Evolutionary conservation across 768 basidiomycete genomes (phyloP).

Genomic region (Kwoniella botswanensis): DNA sequence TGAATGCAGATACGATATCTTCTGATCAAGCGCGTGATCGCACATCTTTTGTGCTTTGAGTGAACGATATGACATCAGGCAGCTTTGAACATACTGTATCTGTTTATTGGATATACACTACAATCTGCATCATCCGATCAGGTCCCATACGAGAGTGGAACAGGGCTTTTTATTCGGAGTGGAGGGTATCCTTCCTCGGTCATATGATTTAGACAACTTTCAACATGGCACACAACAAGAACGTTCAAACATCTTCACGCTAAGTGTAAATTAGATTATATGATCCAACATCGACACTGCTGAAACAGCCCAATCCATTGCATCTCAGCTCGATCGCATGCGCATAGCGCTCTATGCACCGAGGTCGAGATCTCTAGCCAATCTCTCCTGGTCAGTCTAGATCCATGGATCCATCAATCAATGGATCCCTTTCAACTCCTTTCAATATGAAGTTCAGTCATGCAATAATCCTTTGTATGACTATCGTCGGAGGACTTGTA

Average conservation of each 20-base stretch:
- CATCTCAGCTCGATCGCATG: too few relatives aligned
- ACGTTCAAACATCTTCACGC: not conserved
- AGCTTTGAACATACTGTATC: too few relatives aligned
- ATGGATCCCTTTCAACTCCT: not conserved
- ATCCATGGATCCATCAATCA: not conserved
- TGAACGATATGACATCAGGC: not conserved
- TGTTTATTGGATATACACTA: too few relatives aligned
- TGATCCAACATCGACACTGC: not conserved
- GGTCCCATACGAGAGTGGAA: too few relatives aligned
- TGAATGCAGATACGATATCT: conserved; percentile 32
- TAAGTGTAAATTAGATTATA: not conserved
- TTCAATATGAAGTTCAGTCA: not conserved
- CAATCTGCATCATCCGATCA: too few relatives aligned
- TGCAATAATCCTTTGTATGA: not conserved
- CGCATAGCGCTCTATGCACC: not conserved
- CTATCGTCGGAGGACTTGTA: not conserved
- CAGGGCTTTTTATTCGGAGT: not conserved
- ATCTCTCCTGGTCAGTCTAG: not conserved
- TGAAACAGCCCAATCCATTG: not conserved
- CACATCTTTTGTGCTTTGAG: not conserved
- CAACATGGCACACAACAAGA: not conserved
- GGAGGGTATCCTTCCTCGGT: not conserved
- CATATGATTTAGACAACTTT: not conserved
- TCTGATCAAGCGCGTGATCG: not conserved
- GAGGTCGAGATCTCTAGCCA: not conserved